A percentile compares a stretch with the other conserved stretches of the same genome.
phyloP scores from a whole-genome alignment of 1,284 basidiomycete species.

The Cystobasidiaceae sp. region DNA sequence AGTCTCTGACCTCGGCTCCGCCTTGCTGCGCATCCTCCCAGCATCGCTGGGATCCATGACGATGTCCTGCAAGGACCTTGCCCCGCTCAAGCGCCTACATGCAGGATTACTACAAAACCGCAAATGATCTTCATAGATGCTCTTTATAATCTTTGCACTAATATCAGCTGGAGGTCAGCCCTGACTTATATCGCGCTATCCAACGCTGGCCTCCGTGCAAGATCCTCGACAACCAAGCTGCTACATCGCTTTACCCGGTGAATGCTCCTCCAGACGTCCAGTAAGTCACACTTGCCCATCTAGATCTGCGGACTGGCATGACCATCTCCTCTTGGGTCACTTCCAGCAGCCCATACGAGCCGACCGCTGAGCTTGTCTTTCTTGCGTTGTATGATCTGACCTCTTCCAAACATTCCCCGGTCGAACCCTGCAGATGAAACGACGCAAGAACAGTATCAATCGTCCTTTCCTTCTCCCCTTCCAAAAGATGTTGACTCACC shows the following conservation, averaged over 20 bases:
- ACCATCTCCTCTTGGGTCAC: constrained; percentile 68
- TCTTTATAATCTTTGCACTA: too few species aligned
- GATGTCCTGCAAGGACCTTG: too few species aligned
- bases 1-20: too few species aligned
- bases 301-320: constrained; percentile 41
- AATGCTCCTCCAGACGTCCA: not conserved
- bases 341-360: constrained; percentile 79
- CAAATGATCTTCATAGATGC: too few species aligned
- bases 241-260: not conserved
- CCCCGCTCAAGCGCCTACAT: too few species aligned
- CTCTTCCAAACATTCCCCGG: constrained; percentile 79
- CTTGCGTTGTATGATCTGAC: constrained; percentile 77
- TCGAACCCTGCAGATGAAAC: constrained; percentile 41
- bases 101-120: too few species aligned
- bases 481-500: constrained; percentile 22
- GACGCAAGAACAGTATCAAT: not conserved
- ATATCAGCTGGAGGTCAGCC: too few species aligned
- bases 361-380: constrained; percentile 58
- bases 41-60: too few species aligned
- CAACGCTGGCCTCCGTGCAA: not conserved
- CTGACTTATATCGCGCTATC: not conserved
- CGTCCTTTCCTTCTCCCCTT: not conserved
- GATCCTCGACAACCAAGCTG: not conserved
- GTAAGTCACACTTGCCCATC: not conserved
- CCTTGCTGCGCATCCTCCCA: too few species aligned